phyloP scores from a whole-genome alignment of 306 rosid species.

The Dalbergia cultrata region DNA sequence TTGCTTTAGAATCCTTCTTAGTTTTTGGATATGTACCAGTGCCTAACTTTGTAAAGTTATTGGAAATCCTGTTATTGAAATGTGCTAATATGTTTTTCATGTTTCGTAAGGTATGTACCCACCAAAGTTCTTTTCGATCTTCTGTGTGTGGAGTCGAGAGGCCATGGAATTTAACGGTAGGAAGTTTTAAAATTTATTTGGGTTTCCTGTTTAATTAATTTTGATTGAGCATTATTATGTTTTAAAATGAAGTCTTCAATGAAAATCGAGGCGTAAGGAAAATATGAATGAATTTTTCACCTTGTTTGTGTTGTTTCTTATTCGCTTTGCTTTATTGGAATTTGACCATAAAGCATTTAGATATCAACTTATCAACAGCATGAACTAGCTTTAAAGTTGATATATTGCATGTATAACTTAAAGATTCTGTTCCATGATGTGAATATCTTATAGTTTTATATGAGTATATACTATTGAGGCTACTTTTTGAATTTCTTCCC shows the following conservation, averaged over 20 bases:
- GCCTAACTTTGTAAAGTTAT: too few species aligned
- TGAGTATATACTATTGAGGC: conserved; percentile 1
- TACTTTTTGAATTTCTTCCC: conserved; percentile 29
- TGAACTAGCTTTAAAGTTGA: neutral
- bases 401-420: neutral
- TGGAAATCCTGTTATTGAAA: too few species aligned
- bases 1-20: too few species aligned
- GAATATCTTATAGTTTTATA: conserved; percentile 17
- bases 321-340: neutral
- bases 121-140: conserved; percentile 98
- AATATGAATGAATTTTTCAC: neutral
- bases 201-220: conserved; percentile 16
- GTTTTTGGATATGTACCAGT: too few species aligned
- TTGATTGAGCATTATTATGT: neutral
- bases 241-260: conserved; percentile 6
- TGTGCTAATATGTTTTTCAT: conserved; percentile 27
- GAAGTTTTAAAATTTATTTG: conserved; percentile 1
- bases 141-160: conserved; percentile 88
- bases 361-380: neutral
- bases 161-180: conserved; percentile 93
- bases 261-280: neutral
- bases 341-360: neutral
- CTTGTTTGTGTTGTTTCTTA: conserved; percentile 27
- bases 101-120: conserved; percentile 78
- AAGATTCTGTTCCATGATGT: neutral